Conservation (phyloP, 768 basidiomycete species). For the Boletellus sp. region DNA sequence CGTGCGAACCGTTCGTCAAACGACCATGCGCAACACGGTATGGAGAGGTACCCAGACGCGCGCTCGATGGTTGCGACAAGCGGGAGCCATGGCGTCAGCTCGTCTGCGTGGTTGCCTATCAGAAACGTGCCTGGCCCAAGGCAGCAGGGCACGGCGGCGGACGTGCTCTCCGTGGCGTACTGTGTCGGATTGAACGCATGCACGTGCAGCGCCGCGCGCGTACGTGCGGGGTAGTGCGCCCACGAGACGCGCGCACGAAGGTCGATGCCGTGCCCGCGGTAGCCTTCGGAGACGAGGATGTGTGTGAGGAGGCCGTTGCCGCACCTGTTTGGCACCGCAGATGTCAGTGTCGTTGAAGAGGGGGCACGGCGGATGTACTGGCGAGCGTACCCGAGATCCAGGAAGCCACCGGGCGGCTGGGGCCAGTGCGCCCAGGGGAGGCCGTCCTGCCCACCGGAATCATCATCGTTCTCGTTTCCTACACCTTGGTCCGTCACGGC, state of each 20-base stretch:
- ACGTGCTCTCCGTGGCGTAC: neutral
- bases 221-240: constrained; percentile 65
- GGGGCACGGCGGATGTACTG: neutral
- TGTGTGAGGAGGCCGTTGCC: constrained; percentile 93
- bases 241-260: constrained; percentile 83
- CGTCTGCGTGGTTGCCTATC: constrained; percentile 95
- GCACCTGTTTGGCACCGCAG: constrained; percentile 46
- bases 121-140: constrained; percentile 60
- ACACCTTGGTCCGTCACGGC: too few relatives aligned
- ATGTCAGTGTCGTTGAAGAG: neutral
- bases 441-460: neutral
- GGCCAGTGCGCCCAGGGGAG: constrained; percentile 71
- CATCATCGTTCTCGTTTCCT: too few relatives aligned
- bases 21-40: constrained; percentile 89
- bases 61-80: constrained; percentile 62
- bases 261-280: constrained; percentile 80
- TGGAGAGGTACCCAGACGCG: constrained; percentile 69
- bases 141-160: constrained; percentile 22
- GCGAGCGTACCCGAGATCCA: constrained; percentile 74
- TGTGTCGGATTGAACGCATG: constrained; percentile 63
- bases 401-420: constrained; percentile 77
- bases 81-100: constrained; percentile 93
- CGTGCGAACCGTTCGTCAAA: constrained; percentile 68
- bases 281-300: constrained; percentile 81
- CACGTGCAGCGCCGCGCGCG: constrained; percentile 59